Percentiles rank a stretch among this genome's conserved stretches.
Conservation (phyloP, 169 alveolate genomes). For the Babesia ovata region DNA sequence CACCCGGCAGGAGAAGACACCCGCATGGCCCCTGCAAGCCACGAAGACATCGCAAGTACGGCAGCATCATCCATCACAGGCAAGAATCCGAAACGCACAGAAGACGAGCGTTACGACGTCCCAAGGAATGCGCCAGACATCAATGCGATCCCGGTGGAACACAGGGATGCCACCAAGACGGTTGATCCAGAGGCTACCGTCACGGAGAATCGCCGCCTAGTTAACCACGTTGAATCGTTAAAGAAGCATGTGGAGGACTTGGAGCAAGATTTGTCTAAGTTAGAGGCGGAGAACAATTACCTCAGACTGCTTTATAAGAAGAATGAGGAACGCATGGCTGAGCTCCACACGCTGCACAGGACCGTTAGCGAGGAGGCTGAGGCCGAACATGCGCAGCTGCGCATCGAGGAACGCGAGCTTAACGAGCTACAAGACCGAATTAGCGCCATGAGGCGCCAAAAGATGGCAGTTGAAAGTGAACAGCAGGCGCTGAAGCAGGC, state of each 20-base stretch:
- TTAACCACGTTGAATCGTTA: slow-evolving; percentile 22
- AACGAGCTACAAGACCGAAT: slow-evolving; percentile 43
- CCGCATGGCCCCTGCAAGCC: background rate
- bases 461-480: slow-evolving; percentile 24
- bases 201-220: slow-evolving; percentile 3
- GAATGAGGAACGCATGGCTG: slow-evolving; percentile 9
- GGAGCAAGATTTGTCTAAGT: slow-evolving; percentile 33
- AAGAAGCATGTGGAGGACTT: slow-evolving; percentile 43
- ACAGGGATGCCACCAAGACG: background rate
- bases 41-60: background rate
- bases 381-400: slow-evolving; percentile 16
- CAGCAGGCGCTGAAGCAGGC: slow-evolving; percentile 54
- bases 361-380: slow-evolving; percentile 13
- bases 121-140: background rate
- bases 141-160: background rate
- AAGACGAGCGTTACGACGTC: background rate
- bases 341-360: slow-evolving; percentile 16
- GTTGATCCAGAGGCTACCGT: background rate
- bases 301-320: background rate
- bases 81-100: background rate
- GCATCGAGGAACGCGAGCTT: slow-evolving; percentile 63
- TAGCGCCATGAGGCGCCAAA: slow-evolving; percentile 38
- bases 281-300: slow-evolving; percentile 7
- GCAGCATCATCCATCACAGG: background rate
- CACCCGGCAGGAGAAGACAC: background rate